A percentile compares a stretch with the other conserved stretches of the same genome.
These are phyloP conservation scores for Scutellaria baicalensis DNA, from an alignment of 257 asterid genomes.

Conservation along the genomic window DNA sequence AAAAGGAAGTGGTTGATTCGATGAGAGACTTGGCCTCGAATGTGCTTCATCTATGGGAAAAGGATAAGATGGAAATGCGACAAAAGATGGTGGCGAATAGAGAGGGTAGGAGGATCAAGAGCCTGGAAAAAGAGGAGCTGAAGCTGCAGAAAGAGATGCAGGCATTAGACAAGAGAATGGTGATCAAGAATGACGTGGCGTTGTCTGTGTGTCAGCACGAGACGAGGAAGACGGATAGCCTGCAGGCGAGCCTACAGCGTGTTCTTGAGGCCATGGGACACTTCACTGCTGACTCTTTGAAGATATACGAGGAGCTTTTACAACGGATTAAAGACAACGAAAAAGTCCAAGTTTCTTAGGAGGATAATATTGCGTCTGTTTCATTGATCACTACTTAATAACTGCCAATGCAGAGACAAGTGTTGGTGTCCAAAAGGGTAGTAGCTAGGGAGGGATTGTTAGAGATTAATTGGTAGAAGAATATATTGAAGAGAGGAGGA, in stretches of 20 bases:
- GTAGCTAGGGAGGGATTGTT: no score
- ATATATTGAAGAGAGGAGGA: no score
- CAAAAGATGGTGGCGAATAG: constrained; percentile 58
- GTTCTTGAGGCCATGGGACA: constrained; percentile 89
- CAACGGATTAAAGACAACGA: constrained; percentile 76
- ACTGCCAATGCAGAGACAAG: no score
- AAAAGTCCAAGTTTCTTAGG: constrained; percentile 27
- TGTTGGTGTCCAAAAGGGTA: no score
- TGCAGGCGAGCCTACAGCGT: constrained; percentile 67
- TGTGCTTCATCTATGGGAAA: constrained; percentile 78
- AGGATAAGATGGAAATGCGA: constrained; percentile 68
- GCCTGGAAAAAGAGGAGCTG: constrained; percentile 80
- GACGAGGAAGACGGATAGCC: constrained; percentile 56
- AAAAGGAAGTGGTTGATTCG: constrained; percentile 71
- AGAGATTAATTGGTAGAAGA: background rate
- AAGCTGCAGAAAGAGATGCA: constrained; percentile 80
- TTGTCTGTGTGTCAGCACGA: constrained; percentile 74
- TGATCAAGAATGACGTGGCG: constrained; percentile 38
- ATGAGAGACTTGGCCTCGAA: constrained; percentile 69
- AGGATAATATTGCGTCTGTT: no score
- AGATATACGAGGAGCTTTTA: constrained; percentile 71
- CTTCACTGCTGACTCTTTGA: constrained; percentile 49
- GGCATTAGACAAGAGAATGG: constrained; percentile 65
- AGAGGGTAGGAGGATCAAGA: constrained; percentile 73
- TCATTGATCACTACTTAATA: no score